Conservation (phyloP, 208 protist species). For the Borovskyia barvae region DNA sequence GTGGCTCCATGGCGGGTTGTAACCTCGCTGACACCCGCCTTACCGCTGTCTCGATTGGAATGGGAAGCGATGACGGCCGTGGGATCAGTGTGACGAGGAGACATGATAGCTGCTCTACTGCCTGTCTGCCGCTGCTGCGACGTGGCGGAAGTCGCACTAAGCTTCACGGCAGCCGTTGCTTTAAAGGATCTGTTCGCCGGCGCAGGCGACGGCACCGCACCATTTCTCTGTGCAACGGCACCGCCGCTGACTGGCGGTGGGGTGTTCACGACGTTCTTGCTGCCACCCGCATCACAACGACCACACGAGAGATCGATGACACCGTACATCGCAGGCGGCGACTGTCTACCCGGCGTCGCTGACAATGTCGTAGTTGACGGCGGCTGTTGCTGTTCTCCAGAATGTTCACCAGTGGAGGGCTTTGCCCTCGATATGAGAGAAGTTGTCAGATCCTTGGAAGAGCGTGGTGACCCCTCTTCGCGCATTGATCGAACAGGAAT, state of each 20-base stretch:
- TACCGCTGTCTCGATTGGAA: background rate
- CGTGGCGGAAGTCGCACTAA: background rate
- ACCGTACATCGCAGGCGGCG: slow-evolving; percentile 27
- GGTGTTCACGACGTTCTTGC: background rate
- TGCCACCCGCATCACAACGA: slow-evolving; percentile 1
- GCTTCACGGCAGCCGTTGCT: slow-evolving; percentile 1
- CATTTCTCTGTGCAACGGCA: background rate
- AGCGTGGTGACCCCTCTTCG: too few species aligned
- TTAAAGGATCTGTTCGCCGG: background rate
- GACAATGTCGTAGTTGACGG: too few species aligned
- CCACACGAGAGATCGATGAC: slow-evolving; percentile 26
- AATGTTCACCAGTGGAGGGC: too few species aligned
- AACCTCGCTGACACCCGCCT: background rate
- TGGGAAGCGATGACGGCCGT: background rate
- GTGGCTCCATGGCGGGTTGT: background rate
- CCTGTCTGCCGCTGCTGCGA: background rate
- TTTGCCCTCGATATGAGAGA: too few species aligned
- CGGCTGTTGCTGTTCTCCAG: too few species aligned
- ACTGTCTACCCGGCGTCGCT: background rate
- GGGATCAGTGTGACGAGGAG: slow-evolving; percentile 1
- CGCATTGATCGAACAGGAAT: too few species aligned
- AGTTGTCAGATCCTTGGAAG: too few species aligned
- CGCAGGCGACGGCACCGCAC: background rate
- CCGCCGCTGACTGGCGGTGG: background rate
- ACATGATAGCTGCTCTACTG: background rate